These are phyloP conservation scores for Shiraia sp. DNA, from an alignment of 2,329 filamentous ascomycete genomes.

Conservation along the genomic window DNA sequence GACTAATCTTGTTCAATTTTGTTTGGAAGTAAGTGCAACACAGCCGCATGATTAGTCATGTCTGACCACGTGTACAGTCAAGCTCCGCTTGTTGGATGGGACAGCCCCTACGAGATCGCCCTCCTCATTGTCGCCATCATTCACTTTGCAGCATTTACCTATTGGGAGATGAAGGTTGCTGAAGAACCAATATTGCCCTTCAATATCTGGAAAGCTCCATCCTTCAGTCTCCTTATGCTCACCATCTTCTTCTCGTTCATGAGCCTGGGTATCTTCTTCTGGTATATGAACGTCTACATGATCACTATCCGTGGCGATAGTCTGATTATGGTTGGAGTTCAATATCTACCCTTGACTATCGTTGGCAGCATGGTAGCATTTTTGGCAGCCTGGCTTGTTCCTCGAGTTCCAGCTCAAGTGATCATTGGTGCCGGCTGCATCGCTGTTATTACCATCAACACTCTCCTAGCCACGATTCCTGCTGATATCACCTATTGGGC, in stretches of 20 bases:
- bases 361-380: constrained; percentile 43
- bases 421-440: constrained; percentile 11
- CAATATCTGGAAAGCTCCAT: constrained; percentile 51
- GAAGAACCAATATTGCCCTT: constrained; percentile 53
- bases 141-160: constrained; percentile 38
- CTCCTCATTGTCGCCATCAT: constrained; percentile 45
- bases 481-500: constrained; percentile 6
- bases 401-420: constrained; percentile 8
- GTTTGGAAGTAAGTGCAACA: constrained; percentile 40
- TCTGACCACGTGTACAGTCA: constrained; percentile 28
- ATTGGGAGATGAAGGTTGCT: constrained; percentile 49
- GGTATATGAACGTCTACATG: constrained; percentile 55
- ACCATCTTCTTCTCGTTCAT: constrained; percentile 54
- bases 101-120: constrained; percentile 47
- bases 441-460: constrained; percentile 5
- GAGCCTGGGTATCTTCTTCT: constrained; percentile 53
- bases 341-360: constrained; percentile 50
- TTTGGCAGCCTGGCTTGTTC: constrained; percentile 13
- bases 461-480: constrained; percentile 3
- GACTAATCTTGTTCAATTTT: constrained; percentile 3
- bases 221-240: constrained; percentile 49
- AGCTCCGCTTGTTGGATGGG: constrained; percentile 54
- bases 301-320: constrained; percentile 49
- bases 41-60: constrained; percentile 16
- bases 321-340: constrained; percentile 46